Percentiles rank a stretch among this genome's conserved stretches.
phyloP scores from a whole-genome alignment of 2,329 filamentous ascomycete species.

The Aspergillus spinulosporus region DNA sequence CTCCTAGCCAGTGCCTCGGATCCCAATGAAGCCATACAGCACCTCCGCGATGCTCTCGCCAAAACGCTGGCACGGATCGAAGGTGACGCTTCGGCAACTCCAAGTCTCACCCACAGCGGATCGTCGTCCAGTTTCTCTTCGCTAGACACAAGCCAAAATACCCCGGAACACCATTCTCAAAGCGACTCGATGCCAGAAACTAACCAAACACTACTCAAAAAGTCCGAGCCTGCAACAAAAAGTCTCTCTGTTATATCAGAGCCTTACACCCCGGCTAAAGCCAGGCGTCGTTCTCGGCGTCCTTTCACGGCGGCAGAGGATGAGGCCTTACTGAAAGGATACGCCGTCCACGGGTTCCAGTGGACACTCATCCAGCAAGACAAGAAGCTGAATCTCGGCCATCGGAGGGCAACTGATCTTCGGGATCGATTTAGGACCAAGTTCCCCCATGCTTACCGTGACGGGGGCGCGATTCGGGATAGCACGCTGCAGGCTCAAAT shows the following conservation, averaged over 20 bases:
- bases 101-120: conserved; percentile 19
- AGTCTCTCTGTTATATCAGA: conserved; percentile 51
- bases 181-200: conserved; percentile 24
- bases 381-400: conserved; percentile 50
- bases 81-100: conserved; percentile 23
- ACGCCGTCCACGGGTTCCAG: conserved; percentile 58
- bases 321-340: conserved; percentile 58
- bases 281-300: conserved; percentile 54
- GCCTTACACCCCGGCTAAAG: conserved; percentile 49
- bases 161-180: conserved; percentile 16
- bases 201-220: conserved; percentile 32
- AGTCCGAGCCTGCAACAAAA: conserved; percentile 33
- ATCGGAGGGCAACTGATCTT: conserved; percentile 59
- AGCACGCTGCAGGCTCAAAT: conserved; percentile 26
- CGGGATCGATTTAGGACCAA: conserved; percentile 62
- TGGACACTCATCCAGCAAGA: conserved; percentile 63
- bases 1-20: conserved; percentile 33
- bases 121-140: conserved; percentile 24
- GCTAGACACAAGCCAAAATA: conserved; percentile 18
- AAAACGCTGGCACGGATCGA: conserved; percentile 36
- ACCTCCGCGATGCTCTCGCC: conserved; percentile 38
- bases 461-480: conserved; percentile 43
- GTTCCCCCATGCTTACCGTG: conserved; percentile 58
- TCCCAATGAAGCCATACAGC: conserved; percentile 39
- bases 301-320: conserved; percentile 61